These are phyloP conservation scores for Lachnellula occidentalis DNA, from an alignment of 2,329 filamentous ascomycete species.

Conservation along the genomic window DNA sequence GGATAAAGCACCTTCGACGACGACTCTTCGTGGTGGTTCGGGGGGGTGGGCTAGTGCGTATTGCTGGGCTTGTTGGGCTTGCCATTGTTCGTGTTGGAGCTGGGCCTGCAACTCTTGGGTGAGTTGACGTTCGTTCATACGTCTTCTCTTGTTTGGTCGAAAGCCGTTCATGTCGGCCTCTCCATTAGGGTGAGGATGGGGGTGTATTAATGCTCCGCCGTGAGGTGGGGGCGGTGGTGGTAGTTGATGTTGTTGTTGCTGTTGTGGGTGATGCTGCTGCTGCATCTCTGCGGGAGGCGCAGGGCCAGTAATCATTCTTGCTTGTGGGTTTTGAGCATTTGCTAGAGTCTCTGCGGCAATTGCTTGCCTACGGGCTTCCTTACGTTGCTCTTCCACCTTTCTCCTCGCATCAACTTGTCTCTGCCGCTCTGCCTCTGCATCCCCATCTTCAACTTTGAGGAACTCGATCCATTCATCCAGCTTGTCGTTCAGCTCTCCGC, in stretches of 20 bases:
- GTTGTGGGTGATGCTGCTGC: slow-evolving; percentile 13
- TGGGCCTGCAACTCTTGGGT: slow-evolving; percentile 24
- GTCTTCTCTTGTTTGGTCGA: slow-evolving; percentile 25
- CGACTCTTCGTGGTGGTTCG: slow-evolving; percentile 25
- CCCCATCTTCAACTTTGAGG: slow-evolving; percentile 29
- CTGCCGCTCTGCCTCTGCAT: slow-evolving; percentile 30
- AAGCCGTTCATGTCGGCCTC: slow-evolving; percentile 26
- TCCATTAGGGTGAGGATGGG: slow-evolving; percentile 16
- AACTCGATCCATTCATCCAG: slow-evolving; percentile 32
- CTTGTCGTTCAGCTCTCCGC: slow-evolving; percentile 27
- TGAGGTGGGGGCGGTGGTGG: slow-evolving; percentile 1
- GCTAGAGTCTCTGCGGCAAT: slow-evolving; percentile 26
- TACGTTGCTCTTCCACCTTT: slow-evolving; percentile 28
- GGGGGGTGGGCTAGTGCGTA: slow-evolving; percentile 18
- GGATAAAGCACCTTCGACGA: slow-evolving; percentile 29
- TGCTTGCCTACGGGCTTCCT: slow-evolving; percentile 28
- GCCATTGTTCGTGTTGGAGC: slow-evolving; percentile 24
- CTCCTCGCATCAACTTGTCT: slow-evolving; percentile 30
- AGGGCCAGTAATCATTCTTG: slow-evolving; percentile 12
- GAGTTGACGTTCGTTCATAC: slow-evolving; percentile 22
- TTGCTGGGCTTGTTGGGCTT: slow-evolving; percentile 8
- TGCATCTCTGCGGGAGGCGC: slow-evolving; percentile 15
- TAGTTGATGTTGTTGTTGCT: slow-evolving; percentile 10
- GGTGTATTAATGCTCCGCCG: slow-evolving; percentile 18
- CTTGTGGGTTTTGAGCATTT: slow-evolving; percentile 16